Evolutionary conservation across 257 asterid species (phyloP).

Genomic region (Echium plantagineum): DNA sequence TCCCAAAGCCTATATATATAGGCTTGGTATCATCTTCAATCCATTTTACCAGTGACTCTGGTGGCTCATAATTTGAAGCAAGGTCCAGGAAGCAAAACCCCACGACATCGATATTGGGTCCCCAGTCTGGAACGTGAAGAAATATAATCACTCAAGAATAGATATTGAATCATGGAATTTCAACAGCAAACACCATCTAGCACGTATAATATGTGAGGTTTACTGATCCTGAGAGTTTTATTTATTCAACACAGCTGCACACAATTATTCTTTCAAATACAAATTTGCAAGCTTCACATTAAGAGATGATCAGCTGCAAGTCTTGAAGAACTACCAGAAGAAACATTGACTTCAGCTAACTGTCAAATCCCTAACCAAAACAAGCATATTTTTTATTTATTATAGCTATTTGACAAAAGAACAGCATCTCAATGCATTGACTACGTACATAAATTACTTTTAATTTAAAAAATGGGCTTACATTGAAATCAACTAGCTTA

Average conservation of each 20-base stretch:
- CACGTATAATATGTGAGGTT: not conserved
- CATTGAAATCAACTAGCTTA: not conserved
- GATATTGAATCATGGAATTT: not conserved
- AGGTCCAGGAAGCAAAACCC: constrained; percentile 94
- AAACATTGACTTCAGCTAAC: too few relatives aligned
- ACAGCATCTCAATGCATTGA: too few relatives aligned
- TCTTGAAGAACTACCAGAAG: too few relatives aligned
- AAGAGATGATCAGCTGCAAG: not conserved
- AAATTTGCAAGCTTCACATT: too few relatives aligned
- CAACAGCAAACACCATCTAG: not conserved
- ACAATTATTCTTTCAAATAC: too few relatives aligned
- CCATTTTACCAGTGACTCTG: constrained; percentile 66
- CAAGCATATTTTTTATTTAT: too few relatives aligned
- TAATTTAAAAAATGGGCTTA: not conserved
- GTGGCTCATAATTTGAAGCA: constrained; percentile 75
- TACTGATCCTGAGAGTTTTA: too few relatives aligned
- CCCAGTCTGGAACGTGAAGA: constrained; percentile 65
- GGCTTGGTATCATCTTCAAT: constrained; percentile 62
- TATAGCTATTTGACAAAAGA: too few relatives aligned
- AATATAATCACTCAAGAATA: constrained; percentile 3
- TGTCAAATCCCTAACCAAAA: too few relatives aligned
- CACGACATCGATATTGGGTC: constrained; percentile 77
- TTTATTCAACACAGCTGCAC: too few relatives aligned
- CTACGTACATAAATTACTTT: too few relatives aligned
- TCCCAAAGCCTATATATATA: constrained; percentile 87